A percentile compares a stretch with the other conserved stretches of the same genome.
Evolutionary conservation across 768 basidiomycete species (phyloP).

Genomic region (Lactarius pseudohatsudake): DNA sequence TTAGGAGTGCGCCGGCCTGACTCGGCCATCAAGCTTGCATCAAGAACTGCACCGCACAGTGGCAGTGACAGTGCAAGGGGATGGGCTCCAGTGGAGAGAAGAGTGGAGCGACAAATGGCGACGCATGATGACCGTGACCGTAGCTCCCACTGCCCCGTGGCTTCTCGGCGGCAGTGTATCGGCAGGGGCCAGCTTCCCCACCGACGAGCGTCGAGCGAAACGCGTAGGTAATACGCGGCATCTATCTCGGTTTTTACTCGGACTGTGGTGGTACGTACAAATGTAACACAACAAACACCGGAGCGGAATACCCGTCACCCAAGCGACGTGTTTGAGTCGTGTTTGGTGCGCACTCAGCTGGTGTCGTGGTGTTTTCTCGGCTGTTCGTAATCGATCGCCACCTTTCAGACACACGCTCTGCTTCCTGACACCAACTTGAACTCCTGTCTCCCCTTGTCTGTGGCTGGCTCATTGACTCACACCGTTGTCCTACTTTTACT

Average conservation of each 20-base stretch:
- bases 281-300: too few species aligned
- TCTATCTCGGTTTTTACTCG: too few species aligned
- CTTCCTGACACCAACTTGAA: not conserved
- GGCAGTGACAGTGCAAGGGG: too few species aligned
- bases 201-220: not conserved
- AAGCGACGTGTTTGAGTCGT: not conserved
- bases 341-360: too few species aligned
- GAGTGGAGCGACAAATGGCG: not conserved
- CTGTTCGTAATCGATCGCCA: not conserved
- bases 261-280: too few species aligned
- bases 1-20: not conserved
- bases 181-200: too few species aligned
- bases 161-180: too few species aligned
- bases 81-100: not conserved
- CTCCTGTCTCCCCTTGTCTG: not conserved
- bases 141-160: not conserved
- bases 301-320: not conserved
- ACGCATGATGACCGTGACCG: not conserved
- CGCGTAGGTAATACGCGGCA: not conserved
- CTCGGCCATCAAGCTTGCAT: too few species aligned
- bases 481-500: not conserved
- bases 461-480: not conserved
- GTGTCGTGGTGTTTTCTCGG: not conserved
- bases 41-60: not conserved
- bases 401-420: not conserved